Percentiles rank a stretch among this genome's conserved stretches.
Evolutionary conservation across 768 basidiomycete species (phyloP).

Genomic region (Boletus huronensis): DNA sequence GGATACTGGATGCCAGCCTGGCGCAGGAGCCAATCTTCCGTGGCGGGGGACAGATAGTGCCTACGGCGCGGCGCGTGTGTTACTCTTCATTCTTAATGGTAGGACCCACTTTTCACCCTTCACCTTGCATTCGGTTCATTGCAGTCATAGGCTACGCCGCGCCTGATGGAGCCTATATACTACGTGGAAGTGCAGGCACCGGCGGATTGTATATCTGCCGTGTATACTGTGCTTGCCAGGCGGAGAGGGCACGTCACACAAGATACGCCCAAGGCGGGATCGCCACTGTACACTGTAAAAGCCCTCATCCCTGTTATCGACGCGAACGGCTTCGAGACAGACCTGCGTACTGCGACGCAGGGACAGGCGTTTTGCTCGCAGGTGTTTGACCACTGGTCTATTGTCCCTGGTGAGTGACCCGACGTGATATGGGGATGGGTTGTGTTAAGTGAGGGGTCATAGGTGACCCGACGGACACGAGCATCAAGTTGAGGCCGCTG

Average conservation of each 20-base stretch:
- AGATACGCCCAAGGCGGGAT: conserved; percentile 96
- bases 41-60: conserved; percentile 97
- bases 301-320: conserved; percentile 98
- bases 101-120: conserved; percentile 29
- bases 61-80: conserved; percentile 97
- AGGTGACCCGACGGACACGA: conserved; percentile 98
- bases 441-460: background rate
- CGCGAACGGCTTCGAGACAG: conserved; percentile 98
- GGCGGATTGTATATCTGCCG: conserved; percentile 96
- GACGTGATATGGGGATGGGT: background rate
- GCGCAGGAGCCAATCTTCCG: conserved; percentile 97
- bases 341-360: conserved; percentile 94
- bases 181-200: conserved; percentile 99
- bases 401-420: conserved; percentile 78
- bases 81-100: conserved; percentile 99
- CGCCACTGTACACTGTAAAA: conserved; percentile 96
- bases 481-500: conserved; percentile 91
- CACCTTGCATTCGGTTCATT: background rate
- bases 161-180: conserved; percentile 96
- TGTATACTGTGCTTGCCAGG: conserved; percentile 97
- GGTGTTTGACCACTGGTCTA: conserved; percentile 97
- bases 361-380: conserved; percentile 99
- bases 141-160: conserved; percentile 74
- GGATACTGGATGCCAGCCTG: conserved; percentile 86
- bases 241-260: conserved; percentile 99